Evolutionary conservation across 2,329 filamentous ascomycete genomes (phyloP), one percentile per base, ranked within the genome.

Genomic region (Penicillium polonicum): DNA sequence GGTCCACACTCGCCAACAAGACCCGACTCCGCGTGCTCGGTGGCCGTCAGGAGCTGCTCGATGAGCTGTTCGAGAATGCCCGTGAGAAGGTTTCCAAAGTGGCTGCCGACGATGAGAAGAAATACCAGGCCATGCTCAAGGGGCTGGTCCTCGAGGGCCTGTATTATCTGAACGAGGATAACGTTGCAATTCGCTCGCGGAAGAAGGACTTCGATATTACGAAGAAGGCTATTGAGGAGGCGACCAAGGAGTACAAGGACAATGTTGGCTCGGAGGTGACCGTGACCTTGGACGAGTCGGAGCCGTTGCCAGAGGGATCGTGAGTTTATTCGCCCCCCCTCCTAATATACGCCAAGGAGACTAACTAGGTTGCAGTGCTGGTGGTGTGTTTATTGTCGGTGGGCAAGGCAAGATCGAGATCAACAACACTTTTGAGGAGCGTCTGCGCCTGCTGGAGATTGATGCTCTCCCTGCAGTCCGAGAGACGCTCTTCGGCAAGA

Each of bases 391-490:
- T 58, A 86, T 99, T 64, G 78, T 96, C 55, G 91, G 92, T 64
- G 88, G 89, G 66, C 83, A 83, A 64, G 94, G 94, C 74, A 97
- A 93, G 83, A 97, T 99, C 74, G 92, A 96, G 70, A 93, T 99
- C 77, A 92, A 97, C 85, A 97, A 99, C 82, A 97, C 94, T 55
- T 90, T 97, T 67, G 94, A 97, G 74, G 90, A 96, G 74, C 88
- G 94, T 65, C 82, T 99, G 76, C 85, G 84, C 70, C 82, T 97
- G 60, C 85, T 97, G 64, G 89, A 96, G 78, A 87, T 88, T 57
- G 89, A 90, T 66, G 90, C 91, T 51, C 85, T 97, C 58, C 94
- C 94, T 15, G 87, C 87, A 44, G 88, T 99, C 70, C 85, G 94
- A 71, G 85, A 89, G 75, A 89, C 89, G 17, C 83, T 99, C 59